A percentile compares a stretch with the other conserved stretches of the same genome.
phyloP scores from a whole-genome alignment of 345 rosid genomes.

The Rhodamnia rubescens region DNA sequence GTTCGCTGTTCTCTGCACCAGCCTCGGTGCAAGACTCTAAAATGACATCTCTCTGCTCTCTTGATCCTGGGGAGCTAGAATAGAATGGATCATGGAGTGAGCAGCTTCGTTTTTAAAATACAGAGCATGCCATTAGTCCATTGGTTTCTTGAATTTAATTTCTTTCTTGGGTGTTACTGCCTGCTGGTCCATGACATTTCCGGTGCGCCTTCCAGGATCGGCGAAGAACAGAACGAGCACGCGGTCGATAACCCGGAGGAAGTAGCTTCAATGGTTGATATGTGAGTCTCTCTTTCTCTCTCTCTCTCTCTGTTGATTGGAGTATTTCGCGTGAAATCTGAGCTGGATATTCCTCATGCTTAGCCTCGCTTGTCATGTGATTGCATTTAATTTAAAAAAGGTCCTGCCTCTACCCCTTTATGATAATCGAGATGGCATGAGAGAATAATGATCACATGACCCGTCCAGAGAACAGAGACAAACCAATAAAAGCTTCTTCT shows the following conservation, averaged over 20 bases:
- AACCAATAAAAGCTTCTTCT: background rate
- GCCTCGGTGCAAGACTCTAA: background rate
- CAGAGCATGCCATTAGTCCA: background rate
- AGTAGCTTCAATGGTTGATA: conserved; percentile 61
- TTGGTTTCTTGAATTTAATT: background rate
- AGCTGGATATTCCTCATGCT: background rate
- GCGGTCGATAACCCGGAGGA: conserved; percentile 62
- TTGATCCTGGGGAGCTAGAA: background rate
- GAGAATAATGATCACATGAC: background rate
- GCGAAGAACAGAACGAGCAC: conserved; percentile 42
- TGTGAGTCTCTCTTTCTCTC: conserved; percentile 34
- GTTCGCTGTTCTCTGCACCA: background rate
- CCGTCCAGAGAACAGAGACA: background rate
- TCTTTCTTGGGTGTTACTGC: background rate
- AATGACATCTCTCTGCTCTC: background rate
- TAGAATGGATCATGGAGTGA: no score
- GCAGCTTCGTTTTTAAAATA: no score
- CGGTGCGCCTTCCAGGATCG: background rate
- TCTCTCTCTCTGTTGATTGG: background rate
- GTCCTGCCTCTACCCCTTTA: background rate
- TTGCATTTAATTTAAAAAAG: background rate
- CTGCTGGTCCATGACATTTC: background rate
- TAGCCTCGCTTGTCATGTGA: background rate
- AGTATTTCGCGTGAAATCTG: background rate
- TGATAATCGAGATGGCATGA: background rate